phyloP scores from a whole-genome alignment of 2,329 filamentous ascomycete species.

The Neopestalotiopsis clavispora region DNA sequence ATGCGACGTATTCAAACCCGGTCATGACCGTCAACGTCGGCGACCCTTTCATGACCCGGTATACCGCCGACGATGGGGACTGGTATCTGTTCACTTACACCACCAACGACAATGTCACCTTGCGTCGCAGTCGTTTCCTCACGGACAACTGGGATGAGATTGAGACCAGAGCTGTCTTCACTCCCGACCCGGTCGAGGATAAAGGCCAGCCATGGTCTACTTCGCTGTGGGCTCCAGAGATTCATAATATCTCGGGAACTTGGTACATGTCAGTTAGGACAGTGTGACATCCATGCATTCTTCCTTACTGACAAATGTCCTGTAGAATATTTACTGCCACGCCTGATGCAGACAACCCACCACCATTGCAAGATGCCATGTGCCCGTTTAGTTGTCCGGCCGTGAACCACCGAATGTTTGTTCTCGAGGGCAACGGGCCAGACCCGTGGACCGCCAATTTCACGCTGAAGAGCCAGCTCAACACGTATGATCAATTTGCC shows the following conservation, averaged over 20 bases:
- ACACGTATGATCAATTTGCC: slow-evolving; percentile 42
- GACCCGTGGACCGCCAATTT: slow-evolving; percentile 40
- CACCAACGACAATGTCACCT: slow-evolving; percentile 44
- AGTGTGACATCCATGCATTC: background rate
- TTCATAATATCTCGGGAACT: slow-evolving; percentile 38
- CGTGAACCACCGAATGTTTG: slow-evolving; percentile 43
- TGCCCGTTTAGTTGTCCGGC: slow-evolving; percentile 41
- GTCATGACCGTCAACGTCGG: slow-evolving; percentile 43
- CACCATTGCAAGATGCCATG: slow-evolving; percentile 38
- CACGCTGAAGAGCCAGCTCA: slow-evolving; percentile 36
- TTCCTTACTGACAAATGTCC: slow-evolving; percentile 19
- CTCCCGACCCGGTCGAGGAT: slow-evolving; percentile 33
- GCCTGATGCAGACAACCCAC: slow-evolving; percentile 38
- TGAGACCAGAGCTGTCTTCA: slow-evolving; percentile 41
- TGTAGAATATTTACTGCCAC: slow-evolving; percentile 41
- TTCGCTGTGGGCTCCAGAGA: slow-evolving; percentile 40
- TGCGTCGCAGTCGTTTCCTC: slow-evolving; percentile 40
- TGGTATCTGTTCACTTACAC: slow-evolving; percentile 47
- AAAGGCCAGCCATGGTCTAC: slow-evolving; percentile 38
- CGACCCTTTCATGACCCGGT: slow-evolving; percentile 44
- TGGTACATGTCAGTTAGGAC: slow-evolving; percentile 17
- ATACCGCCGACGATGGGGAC: slow-evolving; percentile 33
- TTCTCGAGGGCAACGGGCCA: slow-evolving; percentile 34
- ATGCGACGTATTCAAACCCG: slow-evolving; percentile 44
- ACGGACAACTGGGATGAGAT: slow-evolving; percentile 46